A percentile compares a stretch with the other conserved stretches of the same genome.
Conservation (phyloP, 2,329 filamentous ascomycete species). For the Colletotrichum cuscutae region DNA sequence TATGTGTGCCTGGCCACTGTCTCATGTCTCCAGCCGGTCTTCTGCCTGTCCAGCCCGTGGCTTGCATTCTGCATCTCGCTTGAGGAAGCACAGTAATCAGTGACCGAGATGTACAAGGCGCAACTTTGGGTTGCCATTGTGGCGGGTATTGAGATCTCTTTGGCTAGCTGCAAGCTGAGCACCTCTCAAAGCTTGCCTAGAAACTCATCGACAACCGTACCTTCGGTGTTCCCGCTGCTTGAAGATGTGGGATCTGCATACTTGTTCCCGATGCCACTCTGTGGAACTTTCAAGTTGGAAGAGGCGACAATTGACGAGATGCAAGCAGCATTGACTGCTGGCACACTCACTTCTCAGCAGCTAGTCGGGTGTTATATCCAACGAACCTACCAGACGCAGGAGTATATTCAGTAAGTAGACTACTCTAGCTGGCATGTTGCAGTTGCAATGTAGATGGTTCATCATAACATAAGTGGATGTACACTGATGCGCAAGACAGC, state of each 20-base stretch:
- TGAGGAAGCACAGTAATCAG: too few relatives aligned
- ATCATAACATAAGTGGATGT: too few relatives aligned
- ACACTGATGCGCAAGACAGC: constrained; percentile 42
- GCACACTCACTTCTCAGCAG: constrained; percentile 66
- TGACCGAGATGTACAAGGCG: not conserved
- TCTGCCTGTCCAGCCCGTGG: not conserved
- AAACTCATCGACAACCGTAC: not conserved
- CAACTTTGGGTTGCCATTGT: not conserved
- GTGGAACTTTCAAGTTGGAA: constrained; percentile 69
- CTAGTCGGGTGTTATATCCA: constrained; percentile 71
- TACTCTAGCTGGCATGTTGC: not conserved
- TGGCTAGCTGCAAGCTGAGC: not conserved
- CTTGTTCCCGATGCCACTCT: constrained; percentile 71
- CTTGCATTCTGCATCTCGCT: not conserved
- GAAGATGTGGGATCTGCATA: constrained; percentile 48
- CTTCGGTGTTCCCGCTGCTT: constrained; percentile 47
- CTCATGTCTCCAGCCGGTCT: not conserved
- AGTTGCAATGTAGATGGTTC: not conserved
- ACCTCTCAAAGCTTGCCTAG: not conserved
- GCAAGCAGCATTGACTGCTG: constrained; percentile 65
- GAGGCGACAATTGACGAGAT: constrained; percentile 77
- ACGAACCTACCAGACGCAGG: constrained; percentile 69
- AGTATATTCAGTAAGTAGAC: constrained; percentile 68
- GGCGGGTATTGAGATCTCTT: not conserved
- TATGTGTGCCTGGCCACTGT: not conserved